Percentiles rank a stretch among this genome's conserved stretches.
Evolutionary conservation across 371 early-diverging fungal species (phyloP).

Genomic region (Rhizopus microsporus): DNA sequence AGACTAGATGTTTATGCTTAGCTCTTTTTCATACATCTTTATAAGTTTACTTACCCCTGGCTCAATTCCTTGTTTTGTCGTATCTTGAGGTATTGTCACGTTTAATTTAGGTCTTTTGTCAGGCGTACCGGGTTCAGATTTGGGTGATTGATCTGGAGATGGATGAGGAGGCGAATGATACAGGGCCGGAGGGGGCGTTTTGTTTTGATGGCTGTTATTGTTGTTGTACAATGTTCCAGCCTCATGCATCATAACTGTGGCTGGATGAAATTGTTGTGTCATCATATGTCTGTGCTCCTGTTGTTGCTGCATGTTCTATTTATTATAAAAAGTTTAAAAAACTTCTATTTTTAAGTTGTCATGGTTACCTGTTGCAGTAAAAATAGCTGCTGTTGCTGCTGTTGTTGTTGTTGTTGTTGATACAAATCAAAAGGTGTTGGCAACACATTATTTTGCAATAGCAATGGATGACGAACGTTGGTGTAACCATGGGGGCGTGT

Average conservation of each 20-base stretch:
- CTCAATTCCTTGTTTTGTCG: neutral
- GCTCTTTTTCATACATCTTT: neutral
- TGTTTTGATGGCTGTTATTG: neutral
- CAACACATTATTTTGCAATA: conserved; percentile 10
- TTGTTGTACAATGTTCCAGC: conserved; percentile 3
- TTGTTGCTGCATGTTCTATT: conserved; percentile 1
- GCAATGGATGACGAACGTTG: conserved; percentile 9
- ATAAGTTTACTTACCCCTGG: conserved; percentile 7
- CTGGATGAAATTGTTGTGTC: neutral
- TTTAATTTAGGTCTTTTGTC: conserved; percentile 48
- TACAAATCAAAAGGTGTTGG: conserved; percentile 1
- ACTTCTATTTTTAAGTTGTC: neutral
- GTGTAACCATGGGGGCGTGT: conserved; percentile 15
- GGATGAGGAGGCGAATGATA: conserved; percentile 18
- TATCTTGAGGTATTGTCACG: conserved; percentile 42
- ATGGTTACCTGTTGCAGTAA: neutral
- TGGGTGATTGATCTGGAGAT: conserved; percentile 26
- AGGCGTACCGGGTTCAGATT: conserved; percentile 27
- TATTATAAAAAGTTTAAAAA: too few relatives aligned
- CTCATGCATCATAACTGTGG: conserved; percentile 2
- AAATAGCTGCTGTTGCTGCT: conserved; percentile 9
- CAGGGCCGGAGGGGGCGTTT: conserved; percentile 10
- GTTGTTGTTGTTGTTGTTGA: conserved; percentile 9
- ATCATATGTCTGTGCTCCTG: conserved; percentile 5
- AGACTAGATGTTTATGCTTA: conserved; percentile 20